Conservation (phyloP, 768 basidiomycete species). For the Pleurotus salmoneostramineus region DNA sequence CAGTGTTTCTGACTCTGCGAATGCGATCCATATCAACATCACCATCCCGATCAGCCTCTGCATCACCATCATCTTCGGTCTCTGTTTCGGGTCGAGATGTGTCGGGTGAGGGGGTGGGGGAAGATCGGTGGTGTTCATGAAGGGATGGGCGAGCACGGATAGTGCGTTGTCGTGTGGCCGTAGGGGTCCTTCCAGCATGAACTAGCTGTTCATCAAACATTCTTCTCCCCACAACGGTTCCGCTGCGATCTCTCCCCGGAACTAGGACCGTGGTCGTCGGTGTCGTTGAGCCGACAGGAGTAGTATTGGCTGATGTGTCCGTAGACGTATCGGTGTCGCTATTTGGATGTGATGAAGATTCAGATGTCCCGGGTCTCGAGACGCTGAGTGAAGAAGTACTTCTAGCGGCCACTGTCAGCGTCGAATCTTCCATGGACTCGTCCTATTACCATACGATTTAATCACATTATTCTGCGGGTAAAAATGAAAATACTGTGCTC, state of each 20-base stretch:
- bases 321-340: constrained; percentile 61
- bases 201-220: constrained; percentile 42
- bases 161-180: constrained; percentile 23
- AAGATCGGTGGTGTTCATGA: constrained; percentile 12
- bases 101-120: constrained; percentile 36
- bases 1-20: constrained; percentile 10
- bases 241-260: constrained; percentile 63
- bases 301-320: constrained; percentile 56
- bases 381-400: constrained; percentile 16
- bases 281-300: constrained; percentile 55
- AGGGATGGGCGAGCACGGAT: constrained; percentile 20
- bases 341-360: constrained; percentile 28
- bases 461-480: neutral
- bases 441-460: constrained; percentile 9
- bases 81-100: constrained; percentile 70
- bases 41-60: constrained; percentile 50
- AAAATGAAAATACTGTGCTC: constrained; percentile 6
- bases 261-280: constrained; percentile 62
- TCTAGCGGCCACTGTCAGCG: constrained; percentile 10
- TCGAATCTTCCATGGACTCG: constrained; percentile 25
- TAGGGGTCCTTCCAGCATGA: constrained; percentile 9
- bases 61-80: constrained; percentile 75
- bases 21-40: constrained; percentile 44
- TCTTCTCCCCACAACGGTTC: constrained; percentile 67
- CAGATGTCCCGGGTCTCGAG: constrained; percentile 14